Evolutionary conservation across 768 basidiomycete genomes (phyloP), one percentile per base, ranked within the genome.

Genomic region (Coprinopsis cinerea): DNA sequence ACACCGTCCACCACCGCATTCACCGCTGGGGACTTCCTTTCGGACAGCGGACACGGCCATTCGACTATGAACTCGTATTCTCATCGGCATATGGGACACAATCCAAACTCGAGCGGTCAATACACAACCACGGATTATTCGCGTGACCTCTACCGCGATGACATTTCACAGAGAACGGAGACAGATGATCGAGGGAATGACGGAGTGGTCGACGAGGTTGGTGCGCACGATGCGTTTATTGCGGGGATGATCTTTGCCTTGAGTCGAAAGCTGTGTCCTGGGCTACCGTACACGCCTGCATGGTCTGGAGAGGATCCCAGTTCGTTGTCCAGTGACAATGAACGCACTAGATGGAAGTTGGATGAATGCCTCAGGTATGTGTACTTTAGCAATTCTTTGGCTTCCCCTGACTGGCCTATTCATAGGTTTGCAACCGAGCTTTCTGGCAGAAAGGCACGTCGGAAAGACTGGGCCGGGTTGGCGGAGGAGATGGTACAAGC

Each of bases 241-340:
- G 83, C 85, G 0, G 90, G 88, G 6, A 91, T 92, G 88, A 85
- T 92, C 48, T 92, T 80, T 63, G 80, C 88, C 0, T 61, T 92
- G 55, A 89, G 83, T 48, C 69, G 88, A 56, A 73, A 80, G 39
- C 67, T 89, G 46, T 66, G 83, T 41, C 89, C 89, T 26, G 88
- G 90, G 0, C 65, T 77, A 7, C 90, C 87, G n/a, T 92, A 87
- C 63, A 82, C 81, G 7, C 86, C 83, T 22, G 72, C 73, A 1
- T 65, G 72, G 57, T 64, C 59, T 49, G 73, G 69, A 20, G 73
- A 71, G 42, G 67, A 69, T 47, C 44, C 59, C 41, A 54, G 39
- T n/a, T 54, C 57, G 13, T 43, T 30, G 14, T 57, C 59, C 20
- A 49, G 57, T 24, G 79, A 77, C 43, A 67, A 66, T 24, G 72